phyloP scores from a whole-genome alignment of 1,284 basidiomycete species.

The Mycena citricolor region DNA sequence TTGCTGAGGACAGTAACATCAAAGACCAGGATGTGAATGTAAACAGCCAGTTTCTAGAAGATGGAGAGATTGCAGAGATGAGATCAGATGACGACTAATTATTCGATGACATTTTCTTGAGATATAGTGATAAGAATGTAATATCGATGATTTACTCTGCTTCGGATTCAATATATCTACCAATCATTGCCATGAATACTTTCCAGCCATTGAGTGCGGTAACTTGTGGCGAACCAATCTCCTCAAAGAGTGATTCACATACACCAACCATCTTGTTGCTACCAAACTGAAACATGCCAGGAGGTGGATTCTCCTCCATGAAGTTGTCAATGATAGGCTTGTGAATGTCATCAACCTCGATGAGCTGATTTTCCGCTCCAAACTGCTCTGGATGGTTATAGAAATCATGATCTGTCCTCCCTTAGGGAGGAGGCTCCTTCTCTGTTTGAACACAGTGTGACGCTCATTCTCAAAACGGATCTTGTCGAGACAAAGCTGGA shows the following conservation, averaged over 20 bases:
- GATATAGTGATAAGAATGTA: too few species aligned
- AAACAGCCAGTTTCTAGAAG: too few species aligned
- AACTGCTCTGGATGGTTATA: constrained; percentile 25
- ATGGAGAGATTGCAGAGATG: too few species aligned
- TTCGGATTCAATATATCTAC: too few species aligned
- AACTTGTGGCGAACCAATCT: constrained; percentile 23
- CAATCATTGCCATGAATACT: constrained; percentile 24
- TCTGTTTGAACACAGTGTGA: constrained; percentile 26
- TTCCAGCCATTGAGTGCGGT: constrained; percentile 23
- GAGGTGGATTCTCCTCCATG: constrained; percentile 22
- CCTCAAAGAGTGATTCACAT: constrained; percentile 21
- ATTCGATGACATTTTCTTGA: too few species aligned
- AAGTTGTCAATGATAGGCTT: constrained; percentile 23
- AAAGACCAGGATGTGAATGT: too few species aligned
- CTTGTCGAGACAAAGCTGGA: constrained; percentile 24
- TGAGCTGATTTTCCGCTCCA: constrained; percentile 22
- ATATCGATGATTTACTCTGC: too few species aligned
- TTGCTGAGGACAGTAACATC: too few species aligned
- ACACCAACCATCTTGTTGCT: constrained; percentile 21
- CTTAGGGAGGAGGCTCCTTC: constrained; percentile 25
- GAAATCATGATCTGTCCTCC: constrained; percentile 26
- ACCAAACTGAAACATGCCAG: constrained; percentile 27
- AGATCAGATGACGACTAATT: too few species aligned
- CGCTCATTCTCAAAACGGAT: constrained; percentile 18
- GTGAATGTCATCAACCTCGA: constrained; percentile 24